Base-by-base conservation (phyloP, 352 stramenopile genomes). In the Pythium chondricola region DNA sequence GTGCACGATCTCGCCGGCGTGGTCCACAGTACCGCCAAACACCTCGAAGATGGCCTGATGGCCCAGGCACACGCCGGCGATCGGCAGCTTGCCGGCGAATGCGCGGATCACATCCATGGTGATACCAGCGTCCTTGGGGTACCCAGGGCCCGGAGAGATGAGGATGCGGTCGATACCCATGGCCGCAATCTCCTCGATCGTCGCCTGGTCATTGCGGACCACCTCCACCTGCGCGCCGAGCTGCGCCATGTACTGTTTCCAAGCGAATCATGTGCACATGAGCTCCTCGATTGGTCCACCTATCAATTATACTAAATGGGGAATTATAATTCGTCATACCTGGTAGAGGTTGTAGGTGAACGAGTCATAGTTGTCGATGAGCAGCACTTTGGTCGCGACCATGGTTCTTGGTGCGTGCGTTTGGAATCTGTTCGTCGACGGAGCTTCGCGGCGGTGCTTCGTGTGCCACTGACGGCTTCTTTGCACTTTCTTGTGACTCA, bases 261-360 rank as follows among this genome's bases (percentile, higher is more conserved):
- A 33, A 33, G 8, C 8, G 29, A 33, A 33, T 33, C 8, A n/a
- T n/a, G n/a, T n/a, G n/a, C n/a, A n/a, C n/a, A n/a, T n/a, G n/a
- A n/a, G n/a, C n/a, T n/a, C n/a, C n/a, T n/a, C n/a, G n/a, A n/a
- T n/a, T n/a, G n/a, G n/a, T n/a, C n/a, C n/a, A n/a, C n/a, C n/a
- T n/a, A n/a, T n/a, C n/a, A n/a, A n/a, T n/a, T n/a, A n/a, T n/a
- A n/a, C n/a, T n/a, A n/a, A n/a, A n/a, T n/a, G n/a, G n/a, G n/a
- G n/a, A n/a, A n/a, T n/a, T n/a, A n/a, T n/a, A n/a, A n/a, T n/a
- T n/a, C n/a, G n/a, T 35, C 55, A 21, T 36, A 85, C 78, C 71
- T 93, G 82, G 63, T 79, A 93, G 57, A 94, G 77, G 63, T 94
- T 94, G 74, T 94, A 94, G 62, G 81, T 92, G 72, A 94, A 94